Conservation (phyloP, 202 grass and related monocot genomes). For the Musa balbisiana region DNA sequence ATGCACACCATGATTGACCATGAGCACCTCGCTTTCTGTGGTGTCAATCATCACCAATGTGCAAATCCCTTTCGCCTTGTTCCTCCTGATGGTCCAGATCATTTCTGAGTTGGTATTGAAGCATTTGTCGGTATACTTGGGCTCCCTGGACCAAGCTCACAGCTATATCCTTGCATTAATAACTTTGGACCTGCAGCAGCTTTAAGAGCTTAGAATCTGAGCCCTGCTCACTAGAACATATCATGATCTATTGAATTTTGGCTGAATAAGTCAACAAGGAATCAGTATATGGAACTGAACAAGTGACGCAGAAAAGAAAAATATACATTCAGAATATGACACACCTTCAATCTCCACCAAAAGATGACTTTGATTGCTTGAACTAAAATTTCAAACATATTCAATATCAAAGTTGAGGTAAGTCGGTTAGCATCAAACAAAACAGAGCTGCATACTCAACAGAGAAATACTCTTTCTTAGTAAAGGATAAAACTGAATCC, state of each 20-base stretch:
- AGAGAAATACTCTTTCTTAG: too few relatives aligned
- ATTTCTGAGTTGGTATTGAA: slow-evolving; percentile 12
- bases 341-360: not conserved
- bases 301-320: not conserved
- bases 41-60: slow-evolving; percentile 55
- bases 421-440: too few relatives aligned
- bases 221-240: too few relatives aligned
- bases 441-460: too few relatives aligned
- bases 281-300: not conserved
- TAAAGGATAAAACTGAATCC: too few relatives aligned
- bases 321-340: not conserved
- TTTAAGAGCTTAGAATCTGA: too few relatives aligned
- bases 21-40: slow-evolving; percentile 44
- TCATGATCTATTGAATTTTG: not conserved
- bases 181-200: too few relatives aligned
- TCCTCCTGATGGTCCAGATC: slow-evolving; percentile 38
- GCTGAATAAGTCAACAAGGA: not conserved
- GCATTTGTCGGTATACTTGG: too few relatives aligned
- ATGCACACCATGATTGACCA: slow-evolving; percentile 39
- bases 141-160: too few relatives aligned
- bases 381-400: too few relatives aligned
- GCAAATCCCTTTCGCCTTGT: slow-evolving; percentile 56
- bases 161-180: too few relatives aligned
- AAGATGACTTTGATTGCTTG: not conserved
- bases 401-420: too few relatives aligned